Conservation (phyloP, 441 rosid species). For the Pelargonium australe region DNA sequence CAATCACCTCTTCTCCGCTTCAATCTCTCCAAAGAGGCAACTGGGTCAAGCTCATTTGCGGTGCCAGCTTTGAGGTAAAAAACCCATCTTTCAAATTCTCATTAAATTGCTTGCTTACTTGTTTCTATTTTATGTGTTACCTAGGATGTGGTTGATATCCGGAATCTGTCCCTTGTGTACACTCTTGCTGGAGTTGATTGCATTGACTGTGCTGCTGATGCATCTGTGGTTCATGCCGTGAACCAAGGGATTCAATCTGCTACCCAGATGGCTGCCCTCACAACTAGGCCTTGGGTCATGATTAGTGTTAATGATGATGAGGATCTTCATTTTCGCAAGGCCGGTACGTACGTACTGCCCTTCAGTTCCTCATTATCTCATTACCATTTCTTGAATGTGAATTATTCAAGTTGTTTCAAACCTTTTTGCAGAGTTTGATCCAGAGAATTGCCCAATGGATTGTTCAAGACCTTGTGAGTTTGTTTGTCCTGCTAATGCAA, state of each 20-base stretch:
- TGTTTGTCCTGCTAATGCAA: constrained; percentile 62
- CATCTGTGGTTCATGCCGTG: constrained; percentile 50
- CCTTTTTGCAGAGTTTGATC: constrained; percentile 43
- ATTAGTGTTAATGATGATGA: constrained; percentile 56
- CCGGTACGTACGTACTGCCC: constrained; percentile 36
- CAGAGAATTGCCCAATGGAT: constrained; percentile 52
- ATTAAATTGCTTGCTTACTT: constrained; percentile 1
- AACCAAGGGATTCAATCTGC: constrained; percentile 51
- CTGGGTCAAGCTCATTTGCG: constrained; percentile 73
- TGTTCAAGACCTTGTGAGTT: constrained; percentile 55
- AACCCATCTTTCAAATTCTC: neutral
- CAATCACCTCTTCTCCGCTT: constrained; percentile 33
- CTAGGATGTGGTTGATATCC: constrained; percentile 52
- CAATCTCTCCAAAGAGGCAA: constrained; percentile 44
- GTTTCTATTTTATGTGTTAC: no score
- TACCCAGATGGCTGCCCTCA: constrained; percentile 24
- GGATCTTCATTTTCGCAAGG: constrained; percentile 67
- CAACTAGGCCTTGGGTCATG: constrained; percentile 58
- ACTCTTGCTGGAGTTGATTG: constrained; percentile 70
- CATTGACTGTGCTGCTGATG: constrained; percentile 66
- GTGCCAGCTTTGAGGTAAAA: constrained; percentile 58
- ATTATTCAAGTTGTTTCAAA: no score
- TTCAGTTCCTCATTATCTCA: no score
- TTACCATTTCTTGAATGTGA: no score
- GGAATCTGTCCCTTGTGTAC: constrained; percentile 62